These are phyloP conservation scores for Paracoccidioides brasiliensis DNA, from an alignment of 2,329 filamentous ascomycete species.

Conservation along the genomic window DNA sequence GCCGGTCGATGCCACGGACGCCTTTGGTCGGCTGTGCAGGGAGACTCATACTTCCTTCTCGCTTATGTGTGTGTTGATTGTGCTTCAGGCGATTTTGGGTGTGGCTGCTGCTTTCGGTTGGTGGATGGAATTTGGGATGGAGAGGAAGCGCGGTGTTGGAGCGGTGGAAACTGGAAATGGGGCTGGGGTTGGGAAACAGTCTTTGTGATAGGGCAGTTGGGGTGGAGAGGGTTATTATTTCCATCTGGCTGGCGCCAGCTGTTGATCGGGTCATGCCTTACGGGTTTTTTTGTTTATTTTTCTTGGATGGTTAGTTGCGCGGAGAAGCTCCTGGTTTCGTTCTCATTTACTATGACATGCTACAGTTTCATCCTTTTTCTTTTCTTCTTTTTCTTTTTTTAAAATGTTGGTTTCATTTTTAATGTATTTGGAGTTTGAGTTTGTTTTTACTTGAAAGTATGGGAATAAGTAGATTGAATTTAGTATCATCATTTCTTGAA, in stretches of 20 bases:
- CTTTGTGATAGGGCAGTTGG: neutral
- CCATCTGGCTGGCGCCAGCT: neutral
- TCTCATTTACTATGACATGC: neutral
- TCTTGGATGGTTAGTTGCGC: neutral
- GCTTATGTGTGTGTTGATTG: constrained; percentile 23
- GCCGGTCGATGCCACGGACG: constrained; percentile 16
- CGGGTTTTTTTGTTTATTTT: neutral
- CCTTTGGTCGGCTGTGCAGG: constrained; percentile 28
- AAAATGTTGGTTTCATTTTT: neutral
- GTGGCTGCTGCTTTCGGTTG: constrained; percentile 18
- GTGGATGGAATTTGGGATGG: constrained; percentile 21
- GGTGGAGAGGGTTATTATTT: neutral
- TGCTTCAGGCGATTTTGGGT: constrained; percentile 24
- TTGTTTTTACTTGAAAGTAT: too few relatives aligned
- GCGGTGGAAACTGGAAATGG: neutral
- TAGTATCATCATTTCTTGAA: too few relatives aligned
- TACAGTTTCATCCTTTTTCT: neutral
- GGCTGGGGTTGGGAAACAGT: neutral
- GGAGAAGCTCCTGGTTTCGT: neutral
- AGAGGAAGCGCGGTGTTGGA: constrained; percentile 16
- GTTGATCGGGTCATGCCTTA: neutral
- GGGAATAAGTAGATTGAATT: too few relatives aligned
- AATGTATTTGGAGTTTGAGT: neutral
- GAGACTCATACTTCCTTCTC: constrained; percentile 25
- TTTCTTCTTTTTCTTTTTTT: neutral